Conservation (phyloP, 2,329 filamentous ascomycete species). For the Penicillium rolfsii region DNA sequence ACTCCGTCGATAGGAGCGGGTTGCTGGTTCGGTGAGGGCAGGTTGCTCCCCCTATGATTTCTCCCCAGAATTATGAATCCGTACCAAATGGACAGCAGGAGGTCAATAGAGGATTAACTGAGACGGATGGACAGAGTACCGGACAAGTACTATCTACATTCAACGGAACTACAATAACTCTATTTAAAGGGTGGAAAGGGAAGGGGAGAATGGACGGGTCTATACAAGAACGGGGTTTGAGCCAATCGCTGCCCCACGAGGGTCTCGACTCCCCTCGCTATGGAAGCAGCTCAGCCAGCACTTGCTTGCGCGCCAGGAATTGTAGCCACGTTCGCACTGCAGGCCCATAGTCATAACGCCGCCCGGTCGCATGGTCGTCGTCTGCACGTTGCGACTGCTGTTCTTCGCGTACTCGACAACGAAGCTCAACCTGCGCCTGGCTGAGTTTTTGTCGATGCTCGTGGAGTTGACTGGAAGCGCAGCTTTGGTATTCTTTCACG, state of each 20-base stretch:
- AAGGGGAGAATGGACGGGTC: not conserved
- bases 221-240: slow-evolving; percentile 2
- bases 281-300: slow-evolving; percentile 49
- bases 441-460: slow-evolving; percentile 34
- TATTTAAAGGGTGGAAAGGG: not conserved
- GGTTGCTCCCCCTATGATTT: not conserved
- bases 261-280: slow-evolving; percentile 13
- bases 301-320: slow-evolving; percentile 68
- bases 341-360: slow-evolving; percentile 67
- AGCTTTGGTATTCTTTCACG: slow-evolving; percentile 29
- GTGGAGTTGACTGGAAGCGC: slow-evolving; percentile 37
- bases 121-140: not conserved
- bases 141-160: slow-evolving; percentile 1
- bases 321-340: slow-evolving; percentile 71
- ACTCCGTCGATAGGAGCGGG: not conserved
- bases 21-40: not conserved
- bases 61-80: not conserved
- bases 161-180: not conserved
- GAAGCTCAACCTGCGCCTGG: slow-evolving; percentile 38
- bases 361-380: slow-evolving; percentile 46
- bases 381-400: slow-evolving; percentile 44
- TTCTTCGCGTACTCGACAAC: slow-evolving; percentile 45
- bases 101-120: not conserved
- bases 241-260: slow-evolving; percentile 30
- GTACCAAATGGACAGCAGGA: not conserved